Percentiles rank a stretch among this genome's conserved stretches.
Evolutionary conservation across 768 basidiomycete genomes (phyloP).

Genomic region (Trametes coccinea): DNA sequence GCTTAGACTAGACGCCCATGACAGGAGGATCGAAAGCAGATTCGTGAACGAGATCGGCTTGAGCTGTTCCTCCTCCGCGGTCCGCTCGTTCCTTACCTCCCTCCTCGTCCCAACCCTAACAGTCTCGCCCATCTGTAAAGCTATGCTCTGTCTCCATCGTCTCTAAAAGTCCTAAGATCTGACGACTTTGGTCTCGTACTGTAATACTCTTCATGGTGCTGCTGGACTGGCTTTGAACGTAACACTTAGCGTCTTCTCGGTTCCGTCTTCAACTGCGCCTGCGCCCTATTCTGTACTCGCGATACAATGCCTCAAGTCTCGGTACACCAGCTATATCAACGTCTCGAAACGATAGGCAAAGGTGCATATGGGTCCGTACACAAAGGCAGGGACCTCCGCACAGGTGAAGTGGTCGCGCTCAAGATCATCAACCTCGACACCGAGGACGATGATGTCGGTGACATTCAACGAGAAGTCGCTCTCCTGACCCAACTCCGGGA

Average conservation of each 20-base stretch:
- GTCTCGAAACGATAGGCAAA: constrained; percentile 91
- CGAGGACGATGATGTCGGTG: constrained; percentile 92
- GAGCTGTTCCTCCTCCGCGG: no score
- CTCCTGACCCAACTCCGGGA: constrained; percentile 88
- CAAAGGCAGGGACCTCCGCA: constrained; percentile 81
- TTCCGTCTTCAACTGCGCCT: neutral
- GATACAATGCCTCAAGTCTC: constrained; percentile 50
- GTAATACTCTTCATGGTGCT: neutral
- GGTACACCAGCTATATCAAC: constrained; percentile 79
- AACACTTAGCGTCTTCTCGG: neutral
- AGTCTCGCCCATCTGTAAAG: no score
- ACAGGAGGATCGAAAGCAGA: no score
- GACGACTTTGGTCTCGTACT: neutral
- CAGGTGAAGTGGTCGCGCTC: constrained; percentile 89
- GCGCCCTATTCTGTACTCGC: neutral
- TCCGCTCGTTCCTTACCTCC: no score
- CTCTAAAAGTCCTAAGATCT: no score
- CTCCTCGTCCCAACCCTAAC: no score
- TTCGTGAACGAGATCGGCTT: no score
- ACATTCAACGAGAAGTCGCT: constrained; percentile 95
- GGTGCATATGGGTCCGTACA: constrained; percentile 97
- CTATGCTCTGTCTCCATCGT: no score
- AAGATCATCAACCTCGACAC: constrained; percentile 99
- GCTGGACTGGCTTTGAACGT: neutral
- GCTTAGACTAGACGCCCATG: no score